Conservation (phyloP, 345 rosid species). For the Eucalyptus grandis region DNA sequence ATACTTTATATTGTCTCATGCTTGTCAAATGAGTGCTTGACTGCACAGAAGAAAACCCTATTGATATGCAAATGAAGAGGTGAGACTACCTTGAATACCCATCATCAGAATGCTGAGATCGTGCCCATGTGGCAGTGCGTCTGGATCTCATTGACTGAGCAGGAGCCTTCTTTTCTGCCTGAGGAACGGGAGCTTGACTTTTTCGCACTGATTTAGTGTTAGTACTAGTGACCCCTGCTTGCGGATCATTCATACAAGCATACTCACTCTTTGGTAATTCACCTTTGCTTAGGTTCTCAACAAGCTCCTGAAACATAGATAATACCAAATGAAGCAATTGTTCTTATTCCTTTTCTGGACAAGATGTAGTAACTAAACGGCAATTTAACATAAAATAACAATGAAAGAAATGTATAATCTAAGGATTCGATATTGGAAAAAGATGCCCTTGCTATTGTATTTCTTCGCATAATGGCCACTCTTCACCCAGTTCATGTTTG, state of each 20-base stretch:
- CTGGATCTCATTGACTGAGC: slow-evolving; percentile 87
- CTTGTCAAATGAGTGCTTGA: not conserved
- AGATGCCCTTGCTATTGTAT: not conserved
- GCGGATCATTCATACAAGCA: slow-evolving; percentile 34
- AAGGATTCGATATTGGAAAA: not conserved
- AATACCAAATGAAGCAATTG: not conserved
- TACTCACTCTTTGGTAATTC: slow-evolving; percentile 62
- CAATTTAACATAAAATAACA: not conserved
- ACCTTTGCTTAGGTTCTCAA: slow-evolving; percentile 63
- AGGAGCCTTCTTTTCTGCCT: slow-evolving; percentile 50
- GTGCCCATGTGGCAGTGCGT: slow-evolving; percentile 81
- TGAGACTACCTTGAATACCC: slow-evolving; percentile 61
- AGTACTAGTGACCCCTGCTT: not conserved
- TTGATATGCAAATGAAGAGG: not conserved
- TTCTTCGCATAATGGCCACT: not conserved
- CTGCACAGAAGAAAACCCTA: not conserved
- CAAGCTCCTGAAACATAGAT: slow-evolving; percentile 47
- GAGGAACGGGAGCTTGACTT: slow-evolving; percentile 18
- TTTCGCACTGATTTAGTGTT: slow-evolving; percentile 22
- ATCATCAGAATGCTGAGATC: slow-evolving; percentile 59
- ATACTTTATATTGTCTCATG: not conserved
- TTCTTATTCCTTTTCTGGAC: not conserved
- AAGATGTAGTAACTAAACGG: not conserved
- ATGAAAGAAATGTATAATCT: not conserved
- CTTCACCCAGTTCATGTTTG: not conserved